Base-by-base conservation (phyloP, 148 eudicot genomes). In the Vaccinium darrowii region DNA sequence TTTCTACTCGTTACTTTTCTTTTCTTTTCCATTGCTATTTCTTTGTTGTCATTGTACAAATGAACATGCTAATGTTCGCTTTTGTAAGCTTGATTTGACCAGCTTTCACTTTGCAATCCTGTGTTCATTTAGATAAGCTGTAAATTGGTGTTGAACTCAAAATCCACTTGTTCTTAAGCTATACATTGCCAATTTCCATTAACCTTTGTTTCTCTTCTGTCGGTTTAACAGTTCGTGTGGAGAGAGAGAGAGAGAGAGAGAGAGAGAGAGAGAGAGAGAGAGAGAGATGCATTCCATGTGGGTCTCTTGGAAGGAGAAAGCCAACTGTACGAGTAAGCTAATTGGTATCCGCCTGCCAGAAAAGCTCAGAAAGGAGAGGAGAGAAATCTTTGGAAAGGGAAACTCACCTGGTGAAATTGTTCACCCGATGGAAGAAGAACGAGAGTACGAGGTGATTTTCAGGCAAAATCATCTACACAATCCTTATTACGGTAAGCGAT, bases 271-370 rank as follows among this genome's bases (percentile, higher is more conserved):
- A 79, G 69, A 47, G 73, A 63, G 75, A 81, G 84, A 23, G 72
- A 25, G 72, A 67, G 77, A 81, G 84, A 86, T 88, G 87, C 81
- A 88, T 82, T 79, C 82, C 43, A 79, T 89, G 30, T 91, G 91
- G 89, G 87, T 81, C 15, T 88, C 84, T 79, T 81, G 82, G 84
- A 88, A 83, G 84, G 84, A 80, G 81, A 88, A 30, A 73, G 84
- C 84, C 77, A 83, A 78, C 52, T 89, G 91, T 81, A 10, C 78
- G 33, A 78, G 73, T 56, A 84, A 85, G 75, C 69, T 74, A 16
- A 86, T 80, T 84, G 78, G 52, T 33, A 47, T 74, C 62, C 82
- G 33, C n/a, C 84, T 39, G 19, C 82, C 75, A 6, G 79, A 83
- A 77, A 84, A 30, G 75, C 30, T 52, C 69, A 10, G 73, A 1